A percentile compares a stretch with the other conserved stretches of the same genome.
phyloP scores from a whole-genome alignment of 371 early-diverging fungal genomes.

The Neoconidiobolus thromboides region DNA sequence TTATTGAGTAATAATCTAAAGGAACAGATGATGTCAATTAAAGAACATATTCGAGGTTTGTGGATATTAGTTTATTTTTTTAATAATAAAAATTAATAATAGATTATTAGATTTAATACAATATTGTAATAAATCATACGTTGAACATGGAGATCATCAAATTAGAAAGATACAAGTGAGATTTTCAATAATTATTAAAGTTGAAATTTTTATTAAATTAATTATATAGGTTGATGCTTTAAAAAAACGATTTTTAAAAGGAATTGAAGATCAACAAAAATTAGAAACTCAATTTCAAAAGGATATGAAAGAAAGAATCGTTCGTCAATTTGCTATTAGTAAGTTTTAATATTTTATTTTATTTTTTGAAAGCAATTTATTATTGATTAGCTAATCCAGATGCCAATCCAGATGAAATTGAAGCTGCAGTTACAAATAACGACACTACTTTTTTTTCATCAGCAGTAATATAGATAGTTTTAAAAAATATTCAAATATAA shows the following conservation, averaged over 20 bases:
- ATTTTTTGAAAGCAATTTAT: no score
- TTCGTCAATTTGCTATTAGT: not conserved
- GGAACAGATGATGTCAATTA: no score
- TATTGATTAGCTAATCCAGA: not conserved
- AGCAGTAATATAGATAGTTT: not conserved
- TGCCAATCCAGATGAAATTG: not conserved
- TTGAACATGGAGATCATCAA: not conserved
- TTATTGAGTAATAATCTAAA: no score
- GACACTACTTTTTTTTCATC: not conserved
- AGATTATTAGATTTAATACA: not conserved
- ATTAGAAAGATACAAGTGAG: not conserved
- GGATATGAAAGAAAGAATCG: not conserved
- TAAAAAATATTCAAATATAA: no score
- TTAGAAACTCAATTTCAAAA: not conserved
- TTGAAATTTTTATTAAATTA: not conserved
- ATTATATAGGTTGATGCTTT: not conserved
- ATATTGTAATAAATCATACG: not conserved
- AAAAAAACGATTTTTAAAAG: not conserved
- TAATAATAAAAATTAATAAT: no score
- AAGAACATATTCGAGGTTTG: no score
- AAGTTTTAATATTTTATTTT: not conserved
- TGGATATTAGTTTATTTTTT: no score
- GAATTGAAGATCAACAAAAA: not conserved
- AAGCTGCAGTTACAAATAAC: not conserved
- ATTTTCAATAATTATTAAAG: not conserved